Evolutionary conservation across 495 filamentous ascomycete species (phyloP), one percentile per base, ranked within the genome.

Genomic region (Aspergillus cavernicola): DNA sequence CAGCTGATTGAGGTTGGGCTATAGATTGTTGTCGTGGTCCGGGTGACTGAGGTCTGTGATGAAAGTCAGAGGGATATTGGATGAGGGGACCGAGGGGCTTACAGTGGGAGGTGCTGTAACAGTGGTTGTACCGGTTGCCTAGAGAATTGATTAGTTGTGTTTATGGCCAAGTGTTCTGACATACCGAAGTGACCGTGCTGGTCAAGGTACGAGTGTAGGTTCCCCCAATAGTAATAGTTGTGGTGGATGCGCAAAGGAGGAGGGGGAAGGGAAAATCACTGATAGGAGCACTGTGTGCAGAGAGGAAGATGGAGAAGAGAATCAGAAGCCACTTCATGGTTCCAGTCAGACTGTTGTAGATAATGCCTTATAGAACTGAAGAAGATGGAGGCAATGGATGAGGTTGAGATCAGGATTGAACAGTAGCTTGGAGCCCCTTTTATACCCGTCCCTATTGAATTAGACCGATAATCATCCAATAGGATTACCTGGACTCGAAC

Each of bases 131-230:
- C 48, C 29, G 2, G 48, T 51, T 5, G 36, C 48, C 48, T 51
- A 20, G 4, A 9, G 22, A 9, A 13, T 6, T 10, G 8, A 20
- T 29, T 31, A 26, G 33, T 24, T 9, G 12, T 8, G n/a, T 11
- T 8, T 4, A 7, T 26, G 15, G 37, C 15, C 18, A 18, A 15
- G 13, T 35, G 36, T 5, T 8, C 13, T 5, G 22, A 22, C 40
- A 12, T 51, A 51, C 48, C 15, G 48, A 51, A 51, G 48, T 51
- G 4, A 51, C 36, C 1, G 48, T 51, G 36, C 36, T 51, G 13
- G 48, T 51, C 12, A 11, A 16, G 23, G 48, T 51, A 7, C 29
- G 35, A 3, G 48, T 51, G 24, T 51, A 51, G 10, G 48, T 51
- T 2, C 48, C 48, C 3, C 36, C 48, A n/a, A 51, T 36, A 6